phyloP scores from a whole-genome alignment of 305 asterid genomes.

The Solanum hybrid region DNA sequence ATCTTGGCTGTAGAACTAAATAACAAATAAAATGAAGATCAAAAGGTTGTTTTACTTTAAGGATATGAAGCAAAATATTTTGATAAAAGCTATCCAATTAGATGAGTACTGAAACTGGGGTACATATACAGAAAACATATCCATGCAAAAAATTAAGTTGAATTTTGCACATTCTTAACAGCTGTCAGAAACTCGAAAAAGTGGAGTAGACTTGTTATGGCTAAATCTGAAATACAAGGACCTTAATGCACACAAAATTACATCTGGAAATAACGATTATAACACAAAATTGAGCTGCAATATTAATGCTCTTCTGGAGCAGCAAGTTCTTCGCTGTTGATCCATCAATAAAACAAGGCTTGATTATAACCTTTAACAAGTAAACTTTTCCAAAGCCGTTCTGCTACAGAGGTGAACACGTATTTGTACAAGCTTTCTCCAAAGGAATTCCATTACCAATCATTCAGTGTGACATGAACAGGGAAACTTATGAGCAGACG shows the following conservation, averaged over 20 bases:
- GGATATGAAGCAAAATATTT: conserved; percentile 9
- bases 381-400: background rate
- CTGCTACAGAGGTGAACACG: background rate
- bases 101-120: background rate
- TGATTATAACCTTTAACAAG: background rate
- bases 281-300: background rate
- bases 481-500: background rate
- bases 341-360: background rate
- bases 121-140: background rate
- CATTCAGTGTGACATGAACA: background rate
- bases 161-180: background rate
- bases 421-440: background rate
- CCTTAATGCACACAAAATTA: background rate
- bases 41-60: conserved; percentile 14
- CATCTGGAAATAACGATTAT: background rate
- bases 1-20: conserved; percentile 81
- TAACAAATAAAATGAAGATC: conserved; percentile 21
- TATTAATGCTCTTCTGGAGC: background rate
- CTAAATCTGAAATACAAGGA: background rate
- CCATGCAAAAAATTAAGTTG: background rate
- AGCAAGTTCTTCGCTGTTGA: background rate
- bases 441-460: background rate
- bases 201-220: background rate
- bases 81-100: background rate
- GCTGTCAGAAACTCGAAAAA: background rate